Evolutionary conservation across 148 eudicot genomes (phyloP), one percentile per base, ranked within the genome.

Genomic region (Rhododendron griersonianum): DNA sequence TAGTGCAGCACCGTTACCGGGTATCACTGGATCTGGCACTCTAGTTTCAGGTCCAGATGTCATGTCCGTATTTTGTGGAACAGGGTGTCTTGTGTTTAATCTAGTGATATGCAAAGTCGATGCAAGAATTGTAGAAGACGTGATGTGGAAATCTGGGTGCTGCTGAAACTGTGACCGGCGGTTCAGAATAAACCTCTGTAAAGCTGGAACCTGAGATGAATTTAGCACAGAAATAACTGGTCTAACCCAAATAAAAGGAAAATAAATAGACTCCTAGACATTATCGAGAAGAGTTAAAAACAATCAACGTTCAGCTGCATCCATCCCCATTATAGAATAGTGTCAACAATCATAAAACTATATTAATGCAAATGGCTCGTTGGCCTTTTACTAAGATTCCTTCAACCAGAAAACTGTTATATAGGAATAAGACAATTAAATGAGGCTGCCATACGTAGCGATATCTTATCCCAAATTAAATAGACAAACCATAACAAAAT

Each of bases 101-200:
- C 98, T 93, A 41, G 98, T 97, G 87, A 97, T 97, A 87, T 95
- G 99, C 87, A 97, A 81, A 14, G 98, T 95, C 23, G 99, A 97
- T 51, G 98, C 96, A 45, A 95, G 96, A 81, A 97, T 91, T 35
- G 99, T 97, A 5, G 99, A 95, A 39, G 98, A 94, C 3, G 98
- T 94, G 75, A 97, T 97, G 86, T 94, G 99, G 83, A 97, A 94
- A 88, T 97, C 98, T 76, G 96, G 98, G 89, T 94, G 92, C 67
- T 95, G 99, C 89, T 93, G 99, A 89, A 96, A 86, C 84, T 95
- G 97, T 55, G 98, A 90, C 75, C 95, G 92, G 7, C 96, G 93
- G 83, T 90, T 94, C 83, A 92, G 98, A 93, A 97, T 91, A 89
- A 95, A 97, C 85, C 98, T 91, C 88, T 95, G 99, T 83, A 97